Conservation (phyloP, 192 early-diverging fungal genomes). For the Coemansia sp. region DNA sequence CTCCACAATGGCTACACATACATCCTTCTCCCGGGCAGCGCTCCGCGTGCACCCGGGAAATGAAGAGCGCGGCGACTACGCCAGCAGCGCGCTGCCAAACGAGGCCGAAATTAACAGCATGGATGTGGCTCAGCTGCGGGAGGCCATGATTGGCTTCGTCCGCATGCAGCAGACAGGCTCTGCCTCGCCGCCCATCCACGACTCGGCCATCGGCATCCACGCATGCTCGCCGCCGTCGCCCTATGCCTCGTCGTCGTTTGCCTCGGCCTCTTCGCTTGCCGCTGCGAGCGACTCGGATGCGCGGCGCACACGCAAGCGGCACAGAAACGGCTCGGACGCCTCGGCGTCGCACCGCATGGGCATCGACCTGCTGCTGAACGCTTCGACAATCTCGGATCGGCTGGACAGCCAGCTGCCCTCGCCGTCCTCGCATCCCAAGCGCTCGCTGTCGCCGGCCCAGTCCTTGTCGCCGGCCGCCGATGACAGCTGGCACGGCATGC, state of each 20-base stretch:
- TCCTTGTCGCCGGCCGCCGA: background rate
- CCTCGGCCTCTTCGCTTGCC: constrained; percentile 14
- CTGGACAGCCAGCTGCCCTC: constrained; percentile 31
- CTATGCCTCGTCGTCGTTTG: constrained; percentile 14
- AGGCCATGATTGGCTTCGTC: constrained; percentile 25
- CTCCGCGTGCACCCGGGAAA: constrained; percentile 14
- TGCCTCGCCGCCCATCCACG: constrained; percentile 8
- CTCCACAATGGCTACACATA: constrained; percentile 23
- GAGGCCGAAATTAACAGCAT: constrained; percentile 45
- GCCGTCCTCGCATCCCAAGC: constrained; percentile 18
- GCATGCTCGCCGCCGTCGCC: constrained; percentile 25
- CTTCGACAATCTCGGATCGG: constrained; percentile 39
- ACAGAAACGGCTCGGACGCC: constrained; percentile 17
- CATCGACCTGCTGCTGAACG: constrained; percentile 46
- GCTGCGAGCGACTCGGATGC: background rate
- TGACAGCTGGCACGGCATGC: constrained; percentile 3
- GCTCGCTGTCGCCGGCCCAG: constrained; percentile 13
- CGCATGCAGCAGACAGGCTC: constrained; percentile 18
- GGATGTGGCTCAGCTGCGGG: constrained; percentile 47
- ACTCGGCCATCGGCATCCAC: constrained; percentile 4
- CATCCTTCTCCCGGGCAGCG: constrained; percentile 19
- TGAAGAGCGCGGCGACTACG: constrained; percentile 4
- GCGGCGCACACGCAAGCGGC: constrained; percentile 15
- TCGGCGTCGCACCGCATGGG: constrained; percentile 34
- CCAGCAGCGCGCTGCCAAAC: constrained; percentile 22